phyloP scores from a whole-genome alignment of 225 moss, liverwort and hornwort genomes.

The Neckera pumila region DNA sequence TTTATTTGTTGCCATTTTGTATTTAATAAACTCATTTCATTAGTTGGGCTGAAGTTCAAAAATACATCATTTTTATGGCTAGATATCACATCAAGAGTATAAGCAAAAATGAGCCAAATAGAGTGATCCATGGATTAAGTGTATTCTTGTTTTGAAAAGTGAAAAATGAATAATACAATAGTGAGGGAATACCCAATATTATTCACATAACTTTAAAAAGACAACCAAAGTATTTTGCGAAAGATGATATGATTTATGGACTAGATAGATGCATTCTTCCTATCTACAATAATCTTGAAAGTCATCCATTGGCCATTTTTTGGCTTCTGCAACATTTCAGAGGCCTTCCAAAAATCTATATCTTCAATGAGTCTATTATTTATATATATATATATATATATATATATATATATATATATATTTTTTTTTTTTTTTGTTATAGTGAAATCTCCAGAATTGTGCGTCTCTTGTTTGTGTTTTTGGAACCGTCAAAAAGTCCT shows the following conservation, averaged over 20 bases:
- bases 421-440: too few species aligned
- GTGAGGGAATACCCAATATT: not conserved
- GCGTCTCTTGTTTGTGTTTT: fast-evolving
- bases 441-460: fast-evolving
- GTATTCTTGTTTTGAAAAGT: not conserved
- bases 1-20: not conserved
- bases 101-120: not conserved
- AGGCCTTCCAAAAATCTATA: too few species aligned
- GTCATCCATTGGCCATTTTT: too few species aligned
- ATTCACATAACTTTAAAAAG: not conserved
- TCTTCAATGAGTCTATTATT: too few species aligned
- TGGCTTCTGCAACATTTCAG: too few species aligned
- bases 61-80: not conserved
- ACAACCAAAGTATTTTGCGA: too few species aligned
- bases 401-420: too few species aligned
- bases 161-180: not conserved
- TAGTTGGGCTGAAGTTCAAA: not conserved
- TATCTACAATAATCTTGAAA: too few species aligned
- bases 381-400: too few species aligned
- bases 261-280: too few species aligned
- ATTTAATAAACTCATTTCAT: not conserved
- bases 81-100: not conserved
- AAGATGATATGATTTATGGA: too few species aligned
- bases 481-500: fast-evolving
- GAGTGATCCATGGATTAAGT: fast-evolving